phyloP scores from a whole-genome alignment of 2,329 filamentous ascomycete species.

The Coleophoma crateriformis region DNA sequence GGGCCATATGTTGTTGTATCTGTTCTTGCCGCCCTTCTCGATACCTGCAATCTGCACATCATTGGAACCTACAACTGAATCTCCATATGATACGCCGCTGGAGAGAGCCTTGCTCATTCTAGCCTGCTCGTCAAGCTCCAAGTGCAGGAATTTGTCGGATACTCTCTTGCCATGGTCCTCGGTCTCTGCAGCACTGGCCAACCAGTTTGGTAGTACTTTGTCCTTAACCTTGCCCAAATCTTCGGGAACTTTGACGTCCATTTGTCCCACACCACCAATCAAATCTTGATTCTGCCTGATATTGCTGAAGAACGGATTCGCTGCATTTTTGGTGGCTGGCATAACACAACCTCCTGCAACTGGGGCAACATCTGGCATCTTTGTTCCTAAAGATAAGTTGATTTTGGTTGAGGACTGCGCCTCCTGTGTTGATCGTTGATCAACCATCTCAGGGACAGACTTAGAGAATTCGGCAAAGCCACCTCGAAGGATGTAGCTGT shows the following conservation, averaged over 20 bases:
- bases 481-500: conserved; percentile 69
- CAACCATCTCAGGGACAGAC: conserved; percentile 60
- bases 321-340: conserved; percentile 60
- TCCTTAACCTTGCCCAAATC: conserved; percentile 39
- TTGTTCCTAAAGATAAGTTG: conserved; percentile 43
- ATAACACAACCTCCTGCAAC: conserved; percentile 88
- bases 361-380: conserved; percentile 52
- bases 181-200: conserved; percentile 60
- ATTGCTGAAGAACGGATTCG: conserved; percentile 91
- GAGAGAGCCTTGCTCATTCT: conserved; percentile 85
- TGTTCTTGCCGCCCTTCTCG: conserved; percentile 90
- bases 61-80: conserved; percentile 24
- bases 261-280: conserved; percentile 85
- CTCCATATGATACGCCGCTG: conserved; percentile 51
- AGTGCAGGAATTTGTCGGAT: conserved; percentile 74
- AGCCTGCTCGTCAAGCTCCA: conserved; percentile 80
- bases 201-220: conserved; percentile 64
- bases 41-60: conserved; percentile 78
- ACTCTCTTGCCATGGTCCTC: conserved; percentile 73
- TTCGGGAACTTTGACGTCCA: conserved; percentile 55
- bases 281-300: conserved; percentile 97
- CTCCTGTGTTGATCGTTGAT: conserved; percentile 36
- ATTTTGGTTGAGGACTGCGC: conserved; percentile 31
- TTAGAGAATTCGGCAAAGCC: conserved; percentile 73
- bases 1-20: conserved; percentile 96